phyloP scores from a whole-genome alignment of 2,329 filamentous ascomycete genomes.

The Botrytis cinerea region DNA sequence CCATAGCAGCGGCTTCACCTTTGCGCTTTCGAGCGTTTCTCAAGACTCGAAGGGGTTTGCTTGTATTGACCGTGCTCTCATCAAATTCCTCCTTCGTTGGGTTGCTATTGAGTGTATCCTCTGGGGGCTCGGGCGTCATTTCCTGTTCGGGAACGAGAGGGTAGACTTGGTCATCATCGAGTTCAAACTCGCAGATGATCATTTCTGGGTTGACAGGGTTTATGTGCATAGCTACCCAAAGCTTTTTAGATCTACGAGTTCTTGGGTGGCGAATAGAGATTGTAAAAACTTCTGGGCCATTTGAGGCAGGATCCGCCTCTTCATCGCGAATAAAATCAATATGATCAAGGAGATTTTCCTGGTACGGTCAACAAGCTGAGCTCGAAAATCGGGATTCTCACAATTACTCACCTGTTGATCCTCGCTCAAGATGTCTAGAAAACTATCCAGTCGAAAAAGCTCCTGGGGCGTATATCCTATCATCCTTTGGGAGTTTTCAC shows the following conservation, averaged over 20 bases:
- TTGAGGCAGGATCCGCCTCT: conserved; percentile 69
- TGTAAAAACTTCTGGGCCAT: conserved; percentile 85
- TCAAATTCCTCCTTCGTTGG: conserved; percentile 73
- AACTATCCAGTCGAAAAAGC: conserved; percentile 72
- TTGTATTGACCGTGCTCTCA: conserved; percentile 74
- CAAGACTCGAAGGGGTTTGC: conserved; percentile 75
- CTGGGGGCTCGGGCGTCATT: conserved; percentile 60
- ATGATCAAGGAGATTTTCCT: conserved; percentile 81
- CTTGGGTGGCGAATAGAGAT: conserved; percentile 62
- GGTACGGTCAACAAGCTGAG: conserved; percentile 45
- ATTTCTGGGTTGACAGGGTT: conserved; percentile 67
- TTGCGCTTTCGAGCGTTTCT: conserved; percentile 67
- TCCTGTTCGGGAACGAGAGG: conserved; percentile 67
- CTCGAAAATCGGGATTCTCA: neutral
- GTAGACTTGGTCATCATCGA: conserved; percentile 72
- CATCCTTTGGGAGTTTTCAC: conserved; percentile 75
- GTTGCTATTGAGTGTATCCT: conserved; percentile 72
- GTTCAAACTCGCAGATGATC: conserved; percentile 85
- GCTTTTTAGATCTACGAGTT: conserved; percentile 55
- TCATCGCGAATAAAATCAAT: conserved; percentile 87
- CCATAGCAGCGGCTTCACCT: conserved; percentile 75
- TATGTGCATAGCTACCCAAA: conserved; percentile 88
- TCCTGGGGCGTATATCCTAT: conserved; percentile 77
- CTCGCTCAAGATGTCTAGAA: conserved; percentile 65
- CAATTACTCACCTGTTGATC: conserved; percentile 21